phyloP scores from a whole-genome alignment of 2,329 filamentous ascomycete genomes.

The Trichoderma aggressivum region DNA sequence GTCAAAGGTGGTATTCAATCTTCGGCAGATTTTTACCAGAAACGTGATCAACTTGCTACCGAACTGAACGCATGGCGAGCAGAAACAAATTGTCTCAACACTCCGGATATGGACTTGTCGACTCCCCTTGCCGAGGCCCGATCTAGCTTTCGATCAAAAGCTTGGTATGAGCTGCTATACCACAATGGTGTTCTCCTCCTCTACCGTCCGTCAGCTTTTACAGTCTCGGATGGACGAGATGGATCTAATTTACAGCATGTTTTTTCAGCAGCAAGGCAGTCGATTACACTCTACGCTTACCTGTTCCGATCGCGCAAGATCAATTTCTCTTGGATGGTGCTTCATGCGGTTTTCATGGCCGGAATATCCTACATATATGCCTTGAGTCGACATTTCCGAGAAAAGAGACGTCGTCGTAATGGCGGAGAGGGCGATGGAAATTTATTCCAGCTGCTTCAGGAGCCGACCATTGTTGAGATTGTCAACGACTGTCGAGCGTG shows the following conservation, averaged over 20 bases:
- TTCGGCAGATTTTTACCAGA: neutral
- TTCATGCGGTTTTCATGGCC: constrained; percentile 47
- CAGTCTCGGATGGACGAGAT: constrained; percentile 23
- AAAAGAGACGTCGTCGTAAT: neutral
- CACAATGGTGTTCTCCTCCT: constrained; percentile 43
- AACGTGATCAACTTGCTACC: constrained; percentile 26
- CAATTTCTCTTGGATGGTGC: constrained; percentile 48
- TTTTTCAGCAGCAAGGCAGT: constrained; percentile 37
- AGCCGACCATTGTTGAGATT: constrained; percentile 40
- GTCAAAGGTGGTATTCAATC: constrained; percentile 20
- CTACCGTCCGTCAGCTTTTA: constrained; percentile 38
- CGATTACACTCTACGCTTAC: constrained; percentile 42
- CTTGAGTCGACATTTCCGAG: constrained; percentile 25
- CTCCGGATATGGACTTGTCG: constrained; percentile 19
- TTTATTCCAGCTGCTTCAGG: constrained; percentile 25
- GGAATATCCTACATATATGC: constrained; percentile 44
- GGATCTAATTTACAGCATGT: constrained; percentile 34
- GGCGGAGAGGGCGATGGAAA: neutral
- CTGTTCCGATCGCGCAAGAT: constrained; percentile 44
- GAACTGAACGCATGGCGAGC: constrained; percentile 34
- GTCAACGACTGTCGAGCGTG: constrained; percentile 42
- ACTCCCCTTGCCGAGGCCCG: constrained; percentile 22
- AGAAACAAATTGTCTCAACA: constrained; percentile 27
- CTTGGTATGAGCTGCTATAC: constrained; percentile 43
- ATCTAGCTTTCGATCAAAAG: constrained; percentile 39